Percentiles rank a stretch among this genome's conserved stretches.
phyloP scores from a whole-genome alignment of 2,329 filamentous ascomycete genomes.

The Anisogramma anomala region DNA sequence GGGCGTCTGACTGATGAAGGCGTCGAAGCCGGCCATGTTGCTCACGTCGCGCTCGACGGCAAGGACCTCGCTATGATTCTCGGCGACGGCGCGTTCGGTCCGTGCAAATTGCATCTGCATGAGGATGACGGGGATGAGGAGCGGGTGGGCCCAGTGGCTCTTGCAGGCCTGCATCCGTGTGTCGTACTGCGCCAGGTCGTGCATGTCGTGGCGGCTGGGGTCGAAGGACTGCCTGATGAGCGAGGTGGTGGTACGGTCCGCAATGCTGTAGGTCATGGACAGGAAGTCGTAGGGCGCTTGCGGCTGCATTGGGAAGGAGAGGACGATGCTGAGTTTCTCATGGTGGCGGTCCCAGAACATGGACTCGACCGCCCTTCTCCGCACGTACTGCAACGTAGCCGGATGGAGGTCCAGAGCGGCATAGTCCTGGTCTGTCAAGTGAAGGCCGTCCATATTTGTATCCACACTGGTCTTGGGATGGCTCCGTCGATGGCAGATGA shows the following conservation, averaged over 20 bases:
- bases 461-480: slow-evolving; percentile 17
- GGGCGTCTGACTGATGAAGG: slow-evolving; percentile 15
- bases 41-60: slow-evolving; percentile 32
- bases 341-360: slow-evolving; percentile 29
- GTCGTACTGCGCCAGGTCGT: slow-evolving; percentile 35
- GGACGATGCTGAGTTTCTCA: slow-evolving; percentile 28
- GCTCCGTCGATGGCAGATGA: slow-evolving; percentile 28
- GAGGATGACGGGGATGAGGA: slow-evolving; percentile 34
- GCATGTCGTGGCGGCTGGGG: slow-evolving; percentile 28
- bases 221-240: slow-evolving; percentile 34
- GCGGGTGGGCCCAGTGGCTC: slow-evolving; percentile 33
- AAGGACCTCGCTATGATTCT: slow-evolving; percentile 32
- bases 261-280: slow-evolving; percentile 33
- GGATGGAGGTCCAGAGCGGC: slow-evolving; percentile 27
- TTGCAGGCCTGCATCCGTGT: slow-evolving; percentile 32
- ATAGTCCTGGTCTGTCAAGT: slow-evolving; percentile 25
- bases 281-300: slow-evolving; percentile 35
- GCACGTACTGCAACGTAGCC: slow-evolving; percentile 29
- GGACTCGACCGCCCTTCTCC: slow-evolving; percentile 28
- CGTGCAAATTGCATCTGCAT: slow-evolving; percentile 35
- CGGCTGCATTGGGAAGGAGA: slow-evolving; percentile 33
- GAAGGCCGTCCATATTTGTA: slow-evolving; percentile 25
- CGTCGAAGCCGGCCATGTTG: slow-evolving; percentile 30
- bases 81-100: slow-evolving; percentile 32
- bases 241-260: slow-evolving; percentile 28